Evolutionary conservation across 306 rosid genomes (phyloP), one percentile per base, ranked within the genome.

Genomic region (Cucurbita pepo): DNA sequence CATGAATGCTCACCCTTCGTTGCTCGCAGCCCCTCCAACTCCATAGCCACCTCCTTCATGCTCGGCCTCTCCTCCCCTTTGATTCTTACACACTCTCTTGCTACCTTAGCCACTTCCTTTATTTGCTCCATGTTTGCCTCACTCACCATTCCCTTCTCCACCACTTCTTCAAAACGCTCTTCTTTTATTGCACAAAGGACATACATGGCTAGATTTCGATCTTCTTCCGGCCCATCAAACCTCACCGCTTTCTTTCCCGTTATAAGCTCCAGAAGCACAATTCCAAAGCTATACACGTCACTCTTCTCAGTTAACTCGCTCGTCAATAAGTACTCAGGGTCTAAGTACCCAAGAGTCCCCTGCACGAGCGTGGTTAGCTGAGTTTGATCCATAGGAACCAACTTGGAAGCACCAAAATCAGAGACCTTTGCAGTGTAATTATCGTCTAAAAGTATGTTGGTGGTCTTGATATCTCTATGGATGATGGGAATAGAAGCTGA

Each of bases 11-110:
- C 76, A 71, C 9, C 71, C n/a, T 57, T 38, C 61, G 25, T 22
- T 34, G 63, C 48, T 53, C 58, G 41, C 19, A 83, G 38, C n/a
- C 84, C 76, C 48, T 88, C 89, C 1, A 88, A 56, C 58, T 81
- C 81, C 61, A 36, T 80, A 25, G 86, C 85, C 16, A 88, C 84
- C 66, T 88, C 85, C 80, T 81, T 88, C 89, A 88, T 85, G 7
- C 54, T 61, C 0, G 89, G 92, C 4, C 92, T 80, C 48, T 85
- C 89, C 52, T 83, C 86, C 45, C 86, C 85, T 43, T 10, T 85
- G 3, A 83, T 8, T 30, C 53, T 78, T 5, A 85, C 41, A 48
- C 87, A 86, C 56, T 16, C 56, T n/a, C 55, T 71, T 11, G 85
- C 85, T 11, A 85, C 61, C 30, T 63, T 71, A 0, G 81, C 83